Evolutionary conservation across 441 rosid genomes (phyloP).

Genomic region (Macaranga tanarius): DNA sequence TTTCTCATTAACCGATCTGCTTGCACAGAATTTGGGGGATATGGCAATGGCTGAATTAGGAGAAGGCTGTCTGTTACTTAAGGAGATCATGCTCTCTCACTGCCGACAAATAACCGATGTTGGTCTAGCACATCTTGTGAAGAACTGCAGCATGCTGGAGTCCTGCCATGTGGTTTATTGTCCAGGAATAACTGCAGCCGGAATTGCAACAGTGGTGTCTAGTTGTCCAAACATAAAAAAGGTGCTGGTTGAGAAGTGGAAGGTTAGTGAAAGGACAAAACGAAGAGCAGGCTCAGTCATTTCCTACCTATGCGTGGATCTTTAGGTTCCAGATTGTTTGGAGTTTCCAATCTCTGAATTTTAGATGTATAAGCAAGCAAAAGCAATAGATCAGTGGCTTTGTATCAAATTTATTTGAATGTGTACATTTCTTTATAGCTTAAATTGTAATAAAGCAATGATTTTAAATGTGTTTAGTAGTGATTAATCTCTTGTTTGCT

Average conservation of each 20-base stretch:
- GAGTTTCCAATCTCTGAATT: not conserved
- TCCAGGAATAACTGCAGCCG: constrained; percentile 65
- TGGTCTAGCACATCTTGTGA: constrained; percentile 72
- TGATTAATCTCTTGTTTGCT: not conserved
- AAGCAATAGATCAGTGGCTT: not conserved
- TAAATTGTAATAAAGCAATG: not conserved
- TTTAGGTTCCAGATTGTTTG: constrained; percentile 31
- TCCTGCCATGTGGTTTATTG: constrained; percentile 84
- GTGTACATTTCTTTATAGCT: not conserved
- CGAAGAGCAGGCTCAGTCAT: constrained; percentile 71
- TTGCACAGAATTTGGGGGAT: constrained; percentile 66
- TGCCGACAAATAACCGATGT: constrained; percentile 70
- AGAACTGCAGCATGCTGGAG: constrained; percentile 58
- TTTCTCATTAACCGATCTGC: not conserved
- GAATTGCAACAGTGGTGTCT: constrained; percentile 83
- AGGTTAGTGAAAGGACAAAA: constrained; percentile 75
- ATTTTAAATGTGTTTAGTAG: not conserved
- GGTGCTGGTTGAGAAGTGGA: constrained; percentile 79
- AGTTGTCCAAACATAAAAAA: constrained; percentile 77
- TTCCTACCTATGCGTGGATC: constrained; percentile 71
- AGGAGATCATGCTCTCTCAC: constrained; percentile 79
- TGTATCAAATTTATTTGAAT: no score
- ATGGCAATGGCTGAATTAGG: constrained; percentile 74
- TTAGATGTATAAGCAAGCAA: not conserved
- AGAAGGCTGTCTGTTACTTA: constrained; percentile 75